Evolutionary conservation across 2,329 filamentous ascomycete species (phyloP).

Genomic region (Pseudogymnoascus sp.): DNA sequence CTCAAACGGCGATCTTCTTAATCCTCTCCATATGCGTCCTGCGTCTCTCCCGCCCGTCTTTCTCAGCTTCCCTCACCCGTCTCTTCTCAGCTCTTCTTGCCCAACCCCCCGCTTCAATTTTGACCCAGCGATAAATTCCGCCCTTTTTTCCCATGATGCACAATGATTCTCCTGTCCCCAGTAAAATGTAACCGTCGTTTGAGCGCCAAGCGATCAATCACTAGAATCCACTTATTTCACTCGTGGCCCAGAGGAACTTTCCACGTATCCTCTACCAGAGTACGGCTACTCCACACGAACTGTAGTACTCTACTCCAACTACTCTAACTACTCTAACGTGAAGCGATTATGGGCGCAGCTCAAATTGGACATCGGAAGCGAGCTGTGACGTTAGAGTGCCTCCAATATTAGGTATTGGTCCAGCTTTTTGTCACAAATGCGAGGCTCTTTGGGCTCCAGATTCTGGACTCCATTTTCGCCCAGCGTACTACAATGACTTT

Average conservation of each 20-base stretch:
- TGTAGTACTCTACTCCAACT: neutral
- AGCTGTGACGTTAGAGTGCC: neutral
- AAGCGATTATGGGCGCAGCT: neutral
- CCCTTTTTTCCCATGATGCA: neutral
- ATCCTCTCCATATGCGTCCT: neutral
- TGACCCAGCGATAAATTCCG: neutral
- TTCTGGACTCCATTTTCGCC: neutral
- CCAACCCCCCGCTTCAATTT: neutral
- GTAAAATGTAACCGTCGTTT: neutral
- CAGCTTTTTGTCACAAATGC: neutral
- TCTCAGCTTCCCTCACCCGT: neutral
- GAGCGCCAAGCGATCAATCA: neutral
- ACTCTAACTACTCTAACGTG: neutral
- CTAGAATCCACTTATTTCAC: constrained; percentile 1
- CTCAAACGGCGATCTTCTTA: neutral
- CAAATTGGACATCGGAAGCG: constrained; percentile 7
- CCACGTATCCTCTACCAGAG: neutral
- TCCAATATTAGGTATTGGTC: constrained; percentile 8
- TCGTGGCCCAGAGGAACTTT: constrained; percentile 1
- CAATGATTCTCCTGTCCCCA: neutral
- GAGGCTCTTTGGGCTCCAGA: neutral
- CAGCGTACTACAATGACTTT: neutral
- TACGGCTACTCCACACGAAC: neutral
- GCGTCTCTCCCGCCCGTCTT: neutral
- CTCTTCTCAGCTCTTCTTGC: neutral